phyloP scores from a whole-genome alignment of 1,284 basidiomycete species.

The Trametes pubescens region DNA sequence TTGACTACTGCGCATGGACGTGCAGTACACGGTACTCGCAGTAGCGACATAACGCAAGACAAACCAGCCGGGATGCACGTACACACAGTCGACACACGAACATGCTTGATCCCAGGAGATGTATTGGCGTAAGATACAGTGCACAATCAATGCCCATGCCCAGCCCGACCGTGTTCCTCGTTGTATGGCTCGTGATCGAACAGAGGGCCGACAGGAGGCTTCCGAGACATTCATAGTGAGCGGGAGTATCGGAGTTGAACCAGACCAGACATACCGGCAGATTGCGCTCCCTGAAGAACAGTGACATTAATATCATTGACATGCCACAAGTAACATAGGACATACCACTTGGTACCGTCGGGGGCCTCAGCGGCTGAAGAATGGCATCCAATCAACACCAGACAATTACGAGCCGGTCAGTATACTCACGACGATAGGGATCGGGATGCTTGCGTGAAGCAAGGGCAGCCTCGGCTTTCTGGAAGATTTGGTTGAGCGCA shows the following conservation, averaged over 20 bases:
- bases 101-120: neutral
- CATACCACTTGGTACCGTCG: conserved; percentile 90
- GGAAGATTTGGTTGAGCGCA: conserved; percentile 81
- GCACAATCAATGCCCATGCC: conserved; percentile 24
- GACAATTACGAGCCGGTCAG: neutral
- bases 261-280: conserved; percentile 60
- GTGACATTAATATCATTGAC: conserved; percentile 24
- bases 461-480: conserved; percentile 83
- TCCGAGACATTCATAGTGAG: conserved; percentile 6
- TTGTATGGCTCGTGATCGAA: conserved; percentile 57
- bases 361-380: conserved; percentile 75
- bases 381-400: conserved; percentile 30
- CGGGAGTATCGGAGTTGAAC: conserved; percentile 6
- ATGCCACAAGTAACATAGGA: conserved; percentile 25
- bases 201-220: conserved; percentile 62
- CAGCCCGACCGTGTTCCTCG: conserved; percentile 32
- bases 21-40: too few relatives aligned
- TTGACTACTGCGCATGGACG: too few relatives aligned
- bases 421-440: conserved; percentile 84
- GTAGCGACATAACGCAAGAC: neutral
- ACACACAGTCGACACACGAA: too few relatives aligned
- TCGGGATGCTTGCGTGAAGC: conserved; percentile 83
- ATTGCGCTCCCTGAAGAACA: conserved; percentile 72
- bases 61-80: neutral
- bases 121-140: conserved; percentile 20